Percentiles rank a stretch among this genome's conserved stretches.
Evolutionary conservation across 441 rosid genomes (phyloP).

Genomic region (Isatis lusitanica): DNA sequence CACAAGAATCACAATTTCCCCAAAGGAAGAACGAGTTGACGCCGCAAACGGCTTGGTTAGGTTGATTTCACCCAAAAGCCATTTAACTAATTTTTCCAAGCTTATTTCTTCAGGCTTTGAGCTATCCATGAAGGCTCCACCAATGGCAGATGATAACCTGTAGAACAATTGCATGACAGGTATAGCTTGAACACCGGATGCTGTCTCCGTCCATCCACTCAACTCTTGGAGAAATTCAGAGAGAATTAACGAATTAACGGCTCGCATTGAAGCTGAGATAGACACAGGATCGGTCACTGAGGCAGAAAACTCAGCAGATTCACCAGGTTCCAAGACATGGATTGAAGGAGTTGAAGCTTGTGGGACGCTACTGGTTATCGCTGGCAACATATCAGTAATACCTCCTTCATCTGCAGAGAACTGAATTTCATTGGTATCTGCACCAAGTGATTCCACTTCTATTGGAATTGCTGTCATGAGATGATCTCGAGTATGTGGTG

Average conservation of each 20-base stretch:
- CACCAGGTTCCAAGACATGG: conserved; percentile 91
- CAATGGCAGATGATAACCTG: conserved; percentile 95
- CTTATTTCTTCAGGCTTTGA: conserved; percentile 80
- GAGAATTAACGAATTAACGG: conserved; percentile 93
- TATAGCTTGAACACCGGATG: conserved; percentile 89
- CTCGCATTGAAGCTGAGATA: conserved; percentile 96
- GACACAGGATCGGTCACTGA: conserved; percentile 77
- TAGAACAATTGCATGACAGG: conserved; percentile 99
- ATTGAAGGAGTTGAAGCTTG: conserved; percentile 87
- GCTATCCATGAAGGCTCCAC: conserved; percentile 96
- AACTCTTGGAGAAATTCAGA: conserved; percentile 92
- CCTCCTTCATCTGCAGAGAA: conserved; percentile 74
- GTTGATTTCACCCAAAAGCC: conserved; percentile 94
- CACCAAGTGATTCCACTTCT: conserved; percentile 91
- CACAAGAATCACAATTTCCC: conserved; percentile 93
- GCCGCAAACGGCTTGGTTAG: conserved; percentile 76
- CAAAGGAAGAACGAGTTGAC: conserved; percentile 75
- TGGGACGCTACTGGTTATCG: conserved; percentile 43
- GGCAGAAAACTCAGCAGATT: conserved; percentile 84
- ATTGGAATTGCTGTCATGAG: conserved; percentile 97
- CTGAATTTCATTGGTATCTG: conserved; percentile 83
- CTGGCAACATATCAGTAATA: conserved; percentile 63
- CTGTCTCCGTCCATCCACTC: conserved; percentile 95
- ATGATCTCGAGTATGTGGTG: conserved; percentile 98
- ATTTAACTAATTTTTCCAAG: conserved; percentile 85